phyloP scores from a whole-genome alignment of 345 rosid genomes.

The Eucalyptus urophylla region DNA sequence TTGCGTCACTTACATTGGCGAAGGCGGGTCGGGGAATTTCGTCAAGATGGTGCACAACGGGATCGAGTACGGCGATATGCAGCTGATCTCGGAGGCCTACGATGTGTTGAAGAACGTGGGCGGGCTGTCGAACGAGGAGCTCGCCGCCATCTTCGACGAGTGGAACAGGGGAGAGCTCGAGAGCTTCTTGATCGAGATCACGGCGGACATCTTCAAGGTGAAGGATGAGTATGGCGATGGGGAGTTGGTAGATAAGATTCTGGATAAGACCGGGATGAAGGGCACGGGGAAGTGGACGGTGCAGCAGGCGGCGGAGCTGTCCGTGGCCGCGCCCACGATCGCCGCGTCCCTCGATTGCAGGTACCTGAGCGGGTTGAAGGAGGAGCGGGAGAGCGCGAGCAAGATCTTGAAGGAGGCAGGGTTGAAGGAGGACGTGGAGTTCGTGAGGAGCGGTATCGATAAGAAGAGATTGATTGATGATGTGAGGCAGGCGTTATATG shows the following conservation, averaged over 20 bases:
- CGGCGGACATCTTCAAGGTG: slow-evolving; percentile 75
- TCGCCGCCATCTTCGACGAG: slow-evolving; percentile 58
- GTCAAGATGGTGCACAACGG: slow-evolving; percentile 99
- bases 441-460: slow-evolving; percentile 31
- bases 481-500: slow-evolving; percentile 87
- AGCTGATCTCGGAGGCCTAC: slow-evolving; percentile 84
- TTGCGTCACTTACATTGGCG: slow-evolving; percentile 88
- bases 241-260: slow-evolving; percentile 81
- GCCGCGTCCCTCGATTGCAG: slow-evolving; percentile 92
- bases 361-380: slow-evolving; percentile 89
- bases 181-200: slow-evolving; percentile 86
- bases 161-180: slow-evolving; percentile 89
- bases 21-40: slow-evolving; percentile 96
- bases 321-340: slow-evolving; percentile 95
- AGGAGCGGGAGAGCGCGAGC: slow-evolving; percentile 67
- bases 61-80: slow-evolving; percentile 99
- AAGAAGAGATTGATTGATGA: slow-evolving; percentile 89
- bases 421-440: slow-evolving; percentile 54
- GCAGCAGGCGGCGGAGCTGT: slow-evolving; percentile 94
- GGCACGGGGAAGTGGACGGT: slow-evolving; percentile 99
- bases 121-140: slow-evolving; percentile 53
- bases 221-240: slow-evolving; percentile 63
- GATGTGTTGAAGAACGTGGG: slow-evolving; percentile 92
- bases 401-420: slow-evolving; percentile 65
- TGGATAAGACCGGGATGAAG: slow-evolving; percentile 97